Conservation (phyloP, 139 green algal species). For the Pseudopediastrum boryanum region DNA sequence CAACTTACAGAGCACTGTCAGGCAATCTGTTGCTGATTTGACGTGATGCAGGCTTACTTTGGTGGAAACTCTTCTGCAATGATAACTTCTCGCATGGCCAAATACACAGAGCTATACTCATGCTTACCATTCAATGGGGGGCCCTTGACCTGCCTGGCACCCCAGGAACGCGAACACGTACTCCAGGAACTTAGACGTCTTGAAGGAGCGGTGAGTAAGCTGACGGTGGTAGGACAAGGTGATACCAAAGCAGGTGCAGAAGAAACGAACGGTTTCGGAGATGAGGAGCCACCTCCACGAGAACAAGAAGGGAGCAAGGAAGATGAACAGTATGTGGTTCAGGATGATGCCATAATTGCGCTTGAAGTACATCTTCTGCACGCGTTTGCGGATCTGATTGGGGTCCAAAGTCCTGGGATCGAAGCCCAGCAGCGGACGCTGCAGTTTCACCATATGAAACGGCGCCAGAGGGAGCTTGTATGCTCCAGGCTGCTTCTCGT, state of each 20-base stretch:
- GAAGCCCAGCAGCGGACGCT: neutral
- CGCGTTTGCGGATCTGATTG: neutral
- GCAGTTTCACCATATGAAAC: neutral
- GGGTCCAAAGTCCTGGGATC: neutral
- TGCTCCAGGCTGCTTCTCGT: neutral
- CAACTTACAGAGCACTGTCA: no score
- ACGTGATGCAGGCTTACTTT: no score
- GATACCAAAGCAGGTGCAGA: constrained; percentile 88
- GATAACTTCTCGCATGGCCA: no score
- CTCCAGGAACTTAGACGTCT: constrained; percentile 28
- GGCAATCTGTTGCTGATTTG: no score
- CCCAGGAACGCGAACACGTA: constrained; percentile 24
- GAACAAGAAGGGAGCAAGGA: no score
- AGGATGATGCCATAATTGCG: no score
- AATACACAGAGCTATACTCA: no score
- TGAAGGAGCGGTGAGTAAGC: constrained; percentile 46
- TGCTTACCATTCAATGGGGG: constrained; percentile 93
- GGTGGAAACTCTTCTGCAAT: no score
- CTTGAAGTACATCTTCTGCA: no score
- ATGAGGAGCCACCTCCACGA: constrained; percentile 6
- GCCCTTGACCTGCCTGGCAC: constrained; percentile 79
- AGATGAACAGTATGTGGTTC: no score
- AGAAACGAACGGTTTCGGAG: constrained; percentile 52
- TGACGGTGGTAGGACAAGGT: constrained; percentile 85
- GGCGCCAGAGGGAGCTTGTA: neutral